Conservation (phyloP, 139 green algal species). For the Micractinium sp. region DNA sequence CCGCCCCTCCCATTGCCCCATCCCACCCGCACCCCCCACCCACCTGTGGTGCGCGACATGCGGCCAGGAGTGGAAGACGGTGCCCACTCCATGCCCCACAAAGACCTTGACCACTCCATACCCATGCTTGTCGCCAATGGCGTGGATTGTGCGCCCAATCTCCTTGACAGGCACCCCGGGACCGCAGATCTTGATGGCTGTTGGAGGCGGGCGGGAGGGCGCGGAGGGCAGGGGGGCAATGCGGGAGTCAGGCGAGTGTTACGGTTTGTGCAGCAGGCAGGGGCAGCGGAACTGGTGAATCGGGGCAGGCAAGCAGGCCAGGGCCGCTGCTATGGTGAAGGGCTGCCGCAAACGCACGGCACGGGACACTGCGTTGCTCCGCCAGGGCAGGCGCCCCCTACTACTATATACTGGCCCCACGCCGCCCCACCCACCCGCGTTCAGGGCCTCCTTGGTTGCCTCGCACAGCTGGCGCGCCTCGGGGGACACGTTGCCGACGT, state of each 20-base stretch:
- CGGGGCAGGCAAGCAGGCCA: background rate
- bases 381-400: background rate
- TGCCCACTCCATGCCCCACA: slow-evolving; percentile 96
- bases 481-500: slow-evolving; percentile 71
- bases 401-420: background rate
- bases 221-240: background rate
- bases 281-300: no score
- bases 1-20: background rate
- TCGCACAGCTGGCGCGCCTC: slow-evolving; percentile 76
- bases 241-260: background rate
- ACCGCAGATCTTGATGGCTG: slow-evolving; percentile 59
- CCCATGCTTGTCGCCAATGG: slow-evolving; percentile 76
- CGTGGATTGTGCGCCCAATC: slow-evolving; percentile 86
- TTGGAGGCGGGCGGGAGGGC: background rate
- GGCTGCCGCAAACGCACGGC: background rate
- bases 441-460: slow-evolving; percentile 77
- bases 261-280: background rate
- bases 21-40: background rate
- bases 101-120: slow-evolving; percentile 82
- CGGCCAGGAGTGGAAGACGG: slow-evolving; percentile 89
- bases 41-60: slow-evolving; percentile 80
- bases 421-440: slow-evolving; percentile 52
- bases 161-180: slow-evolving; percentile 80
- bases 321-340: background rate
- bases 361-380: no score